A percentile compares a stretch with the other conserved stretches of the same genome.
These are phyloP conservation scores for Populus alba DNA, from an alignment of 345 rosid genomes.

Conservation along the genomic window DNA sequence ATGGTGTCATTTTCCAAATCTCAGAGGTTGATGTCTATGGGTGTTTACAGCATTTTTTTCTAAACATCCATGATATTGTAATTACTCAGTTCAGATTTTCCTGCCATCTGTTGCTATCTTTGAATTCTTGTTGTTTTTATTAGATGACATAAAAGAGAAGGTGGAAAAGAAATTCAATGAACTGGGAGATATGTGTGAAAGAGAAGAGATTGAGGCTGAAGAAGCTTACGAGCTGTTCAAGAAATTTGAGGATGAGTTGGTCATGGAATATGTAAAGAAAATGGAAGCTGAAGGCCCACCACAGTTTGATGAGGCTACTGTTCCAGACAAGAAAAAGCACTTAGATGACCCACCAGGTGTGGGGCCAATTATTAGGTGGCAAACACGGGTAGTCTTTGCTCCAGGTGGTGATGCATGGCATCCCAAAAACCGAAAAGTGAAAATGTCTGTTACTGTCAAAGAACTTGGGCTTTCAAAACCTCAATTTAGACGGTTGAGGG, in stretches of 20 bases:
- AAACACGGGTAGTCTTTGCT: slow-evolving; percentile 75
- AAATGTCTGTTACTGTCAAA: slow-evolving; percentile 86
- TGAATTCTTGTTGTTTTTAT: slow-evolving; percentile 5
- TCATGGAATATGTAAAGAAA: slow-evolving; percentile 55
- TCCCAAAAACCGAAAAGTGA: slow-evolving; percentile 94
- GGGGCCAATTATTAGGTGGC: slow-evolving; percentile 92
- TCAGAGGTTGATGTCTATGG: too few relatives aligned
- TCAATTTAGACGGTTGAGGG: slow-evolving; percentile 70
- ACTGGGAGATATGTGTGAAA: slow-evolving; percentile 84
- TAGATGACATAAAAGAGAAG: slow-evolving; percentile 82
- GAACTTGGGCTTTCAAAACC: slow-evolving; percentile 89
- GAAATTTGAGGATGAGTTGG: slow-evolving; percentile 84
- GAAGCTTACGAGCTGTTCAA: slow-evolving; percentile 80
- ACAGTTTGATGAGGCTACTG: slow-evolving; percentile 50
- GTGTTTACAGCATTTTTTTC: too few relatives aligned
- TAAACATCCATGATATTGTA: background rate
- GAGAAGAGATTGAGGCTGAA: slow-evolving; percentile 67
- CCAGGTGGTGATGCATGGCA: slow-evolving; percentile 99
- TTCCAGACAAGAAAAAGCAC: slow-evolving; percentile 46
- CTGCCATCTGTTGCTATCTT: slow-evolving; percentile 2
- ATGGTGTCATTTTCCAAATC: too few relatives aligned
- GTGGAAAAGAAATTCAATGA: slow-evolving; percentile 75
- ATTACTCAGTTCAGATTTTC: background rate
- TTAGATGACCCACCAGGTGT: slow-evolving; percentile 81
- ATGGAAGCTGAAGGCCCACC: slow-evolving; percentile 67